phyloP scores from a whole-genome alignment of 192 early-diverging fungal genomes.

The Obelidium mucronatum region DNA sequence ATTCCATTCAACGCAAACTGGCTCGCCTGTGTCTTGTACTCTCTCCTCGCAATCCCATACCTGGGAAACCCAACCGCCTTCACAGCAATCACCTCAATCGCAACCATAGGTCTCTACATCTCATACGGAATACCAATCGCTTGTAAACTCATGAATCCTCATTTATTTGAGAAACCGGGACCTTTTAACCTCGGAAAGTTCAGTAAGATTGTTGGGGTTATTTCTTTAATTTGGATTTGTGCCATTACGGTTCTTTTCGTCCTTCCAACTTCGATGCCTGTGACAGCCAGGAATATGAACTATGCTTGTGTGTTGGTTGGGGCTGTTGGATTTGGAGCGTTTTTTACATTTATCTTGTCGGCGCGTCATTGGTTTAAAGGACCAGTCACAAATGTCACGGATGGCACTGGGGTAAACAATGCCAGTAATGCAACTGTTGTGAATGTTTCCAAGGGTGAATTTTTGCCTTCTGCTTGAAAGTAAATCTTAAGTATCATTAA shows the following conservation, averaged over 20 bases:
- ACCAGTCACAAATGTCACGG: slow-evolving; percentile 39
- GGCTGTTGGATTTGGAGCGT: slow-evolving; percentile 24
- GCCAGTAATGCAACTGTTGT: too few relatives aligned
- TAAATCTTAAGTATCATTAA: too few relatives aligned
- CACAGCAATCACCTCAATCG: slow-evolving; percentile 45
- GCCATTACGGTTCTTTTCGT: slow-evolving; percentile 44
- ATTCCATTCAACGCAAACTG: slow-evolving; percentile 41
- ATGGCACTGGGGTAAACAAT: too few relatives aligned
- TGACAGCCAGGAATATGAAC: slow-evolving; percentile 46
- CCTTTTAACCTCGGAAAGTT: slow-evolving; percentile 44
- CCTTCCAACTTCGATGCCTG: slow-evolving; percentile 41
- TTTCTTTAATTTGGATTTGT: slow-evolving; percentile 44
- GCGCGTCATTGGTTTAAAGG: slow-evolving; percentile 47
- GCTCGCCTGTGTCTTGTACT: slow-evolving; percentile 23
- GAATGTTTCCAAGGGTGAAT: too few relatives aligned
- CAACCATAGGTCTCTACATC: slow-evolving; percentile 49
- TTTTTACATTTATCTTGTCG: slow-evolving; percentile 17
- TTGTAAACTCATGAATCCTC: slow-evolving; percentile 34
- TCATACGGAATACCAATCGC: slow-evolving; percentile 48
- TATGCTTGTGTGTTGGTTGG: slow-evolving; percentile 45
- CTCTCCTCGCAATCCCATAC: slow-evolving; percentile 23
- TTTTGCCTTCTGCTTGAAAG: too few relatives aligned
- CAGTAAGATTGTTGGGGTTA: slow-evolving; percentile 27
- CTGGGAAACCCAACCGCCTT: slow-evolving; percentile 36
- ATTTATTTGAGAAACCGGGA: slow-evolving; percentile 20